phyloP scores from a whole-genome alignment of 192 early-diverging fungal genomes.

The Podila epigama region DNA sequence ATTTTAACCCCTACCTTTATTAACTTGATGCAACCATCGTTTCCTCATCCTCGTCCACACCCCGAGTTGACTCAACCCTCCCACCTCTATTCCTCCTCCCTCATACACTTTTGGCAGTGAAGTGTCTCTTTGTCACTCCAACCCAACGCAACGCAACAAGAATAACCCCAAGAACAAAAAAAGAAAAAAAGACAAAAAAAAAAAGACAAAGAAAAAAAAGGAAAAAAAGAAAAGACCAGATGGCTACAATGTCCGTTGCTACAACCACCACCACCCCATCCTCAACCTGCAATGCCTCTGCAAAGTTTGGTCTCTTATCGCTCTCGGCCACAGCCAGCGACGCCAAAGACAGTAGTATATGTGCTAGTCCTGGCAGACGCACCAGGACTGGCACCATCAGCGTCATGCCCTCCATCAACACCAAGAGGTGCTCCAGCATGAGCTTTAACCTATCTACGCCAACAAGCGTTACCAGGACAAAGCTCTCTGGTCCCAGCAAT shows the following conservation, averaged over 20 bases:
- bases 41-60: slow-evolving; percentile 12
- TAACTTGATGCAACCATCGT: slow-evolving; percentile 44
- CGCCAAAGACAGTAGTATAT: background rate
- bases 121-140: background rate
- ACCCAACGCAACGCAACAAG: background rate
- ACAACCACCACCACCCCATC: background rate
- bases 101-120: slow-evolving; percentile 49
- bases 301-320: background rate
- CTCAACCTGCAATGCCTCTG: background rate
- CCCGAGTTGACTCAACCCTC: background rate
- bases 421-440: background rate
- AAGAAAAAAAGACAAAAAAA: too few species aligned
- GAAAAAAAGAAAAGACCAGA: too few species aligned
- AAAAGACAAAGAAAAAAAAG: too few species aligned
- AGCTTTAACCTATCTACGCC: background rate
- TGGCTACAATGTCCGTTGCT: slow-evolving; percentile 14
- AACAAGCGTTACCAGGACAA: background rate
- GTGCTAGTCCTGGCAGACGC: background rate
- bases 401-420: background rate
- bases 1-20: background rate
- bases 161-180: background rate
- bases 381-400: background rate
- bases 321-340: background rate
- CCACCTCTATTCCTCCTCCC: slow-evolving; percentile 22
- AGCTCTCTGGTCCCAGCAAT: background rate